phyloP scores from a whole-genome alignment of 805 yeast species.

The Barnettozyma sucrosica region DNA sequence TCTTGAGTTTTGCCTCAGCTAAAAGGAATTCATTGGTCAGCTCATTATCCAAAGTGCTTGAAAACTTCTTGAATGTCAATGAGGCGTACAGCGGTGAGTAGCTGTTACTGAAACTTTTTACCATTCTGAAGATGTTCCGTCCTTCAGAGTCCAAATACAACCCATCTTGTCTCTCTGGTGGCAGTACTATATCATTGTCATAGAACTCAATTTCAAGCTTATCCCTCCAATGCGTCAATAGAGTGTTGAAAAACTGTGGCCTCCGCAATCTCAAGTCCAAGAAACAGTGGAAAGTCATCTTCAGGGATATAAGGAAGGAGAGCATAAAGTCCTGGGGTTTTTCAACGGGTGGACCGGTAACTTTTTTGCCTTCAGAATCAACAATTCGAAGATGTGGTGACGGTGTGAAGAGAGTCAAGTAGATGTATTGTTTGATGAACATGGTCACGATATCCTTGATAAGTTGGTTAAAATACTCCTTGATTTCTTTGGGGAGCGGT shows the following conservation, averaged over 20 bases:
- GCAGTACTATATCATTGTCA: background rate
- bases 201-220: conserved; percentile 1
- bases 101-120: background rate
- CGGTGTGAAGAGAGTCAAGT: background rate
- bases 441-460: background rate
- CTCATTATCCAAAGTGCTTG: background rate
- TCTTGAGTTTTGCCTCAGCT: background rate
- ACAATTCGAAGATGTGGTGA: background rate
- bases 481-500: background rate
- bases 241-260: background rate
- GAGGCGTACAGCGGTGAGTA: background rate
- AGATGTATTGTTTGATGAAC: background rate
- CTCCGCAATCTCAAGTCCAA: background rate
- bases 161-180: background rate
- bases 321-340: background rate
- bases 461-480: background rate
- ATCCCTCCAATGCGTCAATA: background rate
- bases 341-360: background rate
- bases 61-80: background rate
- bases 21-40: background rate
- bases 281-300: background rate
- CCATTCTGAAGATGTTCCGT: background rate
- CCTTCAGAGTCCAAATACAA: background rate
- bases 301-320: background rate
- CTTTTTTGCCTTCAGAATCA: background rate